Conservation (phyloP, 2,329 filamentous ascomycete genomes). For the Beauveria asiatica region DNA sequence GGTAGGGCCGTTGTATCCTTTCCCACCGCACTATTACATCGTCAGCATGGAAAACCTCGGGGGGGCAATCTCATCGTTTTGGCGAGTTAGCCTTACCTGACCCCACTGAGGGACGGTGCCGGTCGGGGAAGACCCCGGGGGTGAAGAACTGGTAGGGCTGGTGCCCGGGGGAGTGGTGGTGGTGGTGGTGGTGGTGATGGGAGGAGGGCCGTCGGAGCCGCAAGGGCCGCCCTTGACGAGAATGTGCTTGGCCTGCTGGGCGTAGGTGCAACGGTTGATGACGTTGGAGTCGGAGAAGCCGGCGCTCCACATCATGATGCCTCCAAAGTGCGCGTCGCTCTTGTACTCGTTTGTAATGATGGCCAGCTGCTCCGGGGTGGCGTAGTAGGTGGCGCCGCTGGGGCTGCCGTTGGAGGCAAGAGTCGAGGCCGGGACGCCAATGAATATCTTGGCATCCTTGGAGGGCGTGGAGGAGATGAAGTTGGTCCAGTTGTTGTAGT, state of each 20-base stretch:
- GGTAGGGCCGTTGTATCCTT: conserved; percentile 8
- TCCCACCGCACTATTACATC: conserved; percentile 1
- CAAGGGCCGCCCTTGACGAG: conserved; percentile 15
- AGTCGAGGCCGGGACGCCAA: conserved; percentile 23
- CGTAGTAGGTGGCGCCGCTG: conserved; percentile 26
- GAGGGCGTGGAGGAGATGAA: conserved; percentile 20
- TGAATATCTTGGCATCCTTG: conserved; percentile 20
- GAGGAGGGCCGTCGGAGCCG: conserved; percentile 5
- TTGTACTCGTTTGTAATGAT: conserved; percentile 22
- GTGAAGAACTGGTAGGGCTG: conserved; percentile 3
- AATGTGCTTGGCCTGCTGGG: conserved; percentile 31
- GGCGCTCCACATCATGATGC: conserved; percentile 34
- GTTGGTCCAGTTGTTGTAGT: conserved; percentile 20
- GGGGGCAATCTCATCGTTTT: not conserved
- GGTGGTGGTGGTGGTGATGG: not conserved
- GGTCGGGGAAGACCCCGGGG: conserved; percentile 1
- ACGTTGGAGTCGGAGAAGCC: conserved; percentile 29
- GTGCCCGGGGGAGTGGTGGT: not conserved
- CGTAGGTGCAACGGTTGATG: conserved; percentile 30
- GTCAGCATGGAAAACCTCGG: not conserved
- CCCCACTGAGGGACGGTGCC: conserved; percentile 7
- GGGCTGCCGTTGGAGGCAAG: conserved; percentile 26
- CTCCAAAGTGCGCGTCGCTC: conserved; percentile 24
- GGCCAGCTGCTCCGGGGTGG: conserved; percentile 23
- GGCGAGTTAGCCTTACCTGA: conserved; percentile 6